Evolutionary conservation across 768 basidiomycete species (phyloP), one percentile per base, ranked within the genome.

Genomic region (Tulasnella sp.): DNA sequence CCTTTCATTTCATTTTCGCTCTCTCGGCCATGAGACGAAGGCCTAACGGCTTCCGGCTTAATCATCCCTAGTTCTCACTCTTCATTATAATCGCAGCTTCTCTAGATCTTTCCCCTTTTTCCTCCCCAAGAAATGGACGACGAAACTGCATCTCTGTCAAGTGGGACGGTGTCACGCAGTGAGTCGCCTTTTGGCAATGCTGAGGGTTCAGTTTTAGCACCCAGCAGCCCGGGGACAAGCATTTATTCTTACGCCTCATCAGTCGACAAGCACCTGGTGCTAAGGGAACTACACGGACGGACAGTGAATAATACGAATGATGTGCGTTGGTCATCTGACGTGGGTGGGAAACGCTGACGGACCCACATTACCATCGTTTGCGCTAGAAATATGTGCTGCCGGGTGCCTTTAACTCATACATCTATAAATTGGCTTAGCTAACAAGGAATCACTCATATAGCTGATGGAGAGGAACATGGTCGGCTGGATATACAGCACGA

Each of bases 191-290:
- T 25, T 15, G 25, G 58, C 14, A 25, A n/a, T 12, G 14, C 25
- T 31, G 25, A 34, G 58, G 58, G 31, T 11, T 49, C 49, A n/a
- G 15, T 34, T 29, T 5, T 34, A 25, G 58, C 58, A 64, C 58
- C 58, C 29, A 64, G 58, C 12, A 64, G 58, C 31, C 58, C 58
- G 2, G 25, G 58, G 25, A 64, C 58, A 11, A 71, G 69, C 37
- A 31, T 72, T 5, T 72, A 72, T 45, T 72, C 71, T 34, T 72
- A 42, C 71, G 31, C 71, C 22, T 72, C 71, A n/a, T 72, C 71
- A 31, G 71, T 72, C 71, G 71, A 72, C 9, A 52, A 40, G 38
- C 19, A 52, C n/a, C 19, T 36, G 49, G 22, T 45, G 17, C 14
- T 45, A 31, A 37, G 40, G 71, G 40, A 40, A 8, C 17, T 72